Conservation (phyloP, 371 early-diverging fungal genomes). For the Lichtheimia corymbifera region DNA sequence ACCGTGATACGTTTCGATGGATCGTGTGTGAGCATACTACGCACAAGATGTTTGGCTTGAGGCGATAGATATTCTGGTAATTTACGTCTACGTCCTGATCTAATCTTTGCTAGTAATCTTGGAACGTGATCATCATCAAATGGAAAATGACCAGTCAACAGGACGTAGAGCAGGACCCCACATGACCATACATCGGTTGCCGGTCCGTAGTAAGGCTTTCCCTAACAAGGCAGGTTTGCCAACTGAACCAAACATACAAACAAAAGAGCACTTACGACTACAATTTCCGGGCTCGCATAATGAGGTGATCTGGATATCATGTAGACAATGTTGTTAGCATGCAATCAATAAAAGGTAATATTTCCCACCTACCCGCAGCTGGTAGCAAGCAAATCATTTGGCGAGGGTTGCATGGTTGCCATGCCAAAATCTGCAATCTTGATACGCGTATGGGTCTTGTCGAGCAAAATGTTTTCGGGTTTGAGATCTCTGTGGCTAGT, state of each 20-base stretch:
- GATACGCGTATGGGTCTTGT: slow-evolving; percentile 64
- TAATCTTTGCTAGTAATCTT: slow-evolving; percentile 65
- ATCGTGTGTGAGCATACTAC: slow-evolving; percentile 30
- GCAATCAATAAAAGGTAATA: not conserved
- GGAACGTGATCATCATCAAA: slow-evolving; percentile 79
- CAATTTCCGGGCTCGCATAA: slow-evolving; percentile 92
- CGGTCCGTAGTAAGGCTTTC: slow-evolving; percentile 71
- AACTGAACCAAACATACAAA: slow-evolving; percentile 76
- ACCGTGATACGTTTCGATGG: slow-evolving; percentile 43
- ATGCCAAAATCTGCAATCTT: slow-evolving; percentile 88
- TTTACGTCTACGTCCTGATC: slow-evolving; percentile 30
- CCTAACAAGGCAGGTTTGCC: slow-evolving; percentile 77
- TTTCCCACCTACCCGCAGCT: slow-evolving; percentile 65
- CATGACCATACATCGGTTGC: slow-evolving; percentile 76
- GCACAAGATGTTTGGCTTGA: slow-evolving; percentile 57
- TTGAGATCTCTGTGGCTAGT: slow-evolving; percentile 96
- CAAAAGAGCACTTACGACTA: slow-evolving; percentile 62
- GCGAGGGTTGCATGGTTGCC: slow-evolving; percentile 68
- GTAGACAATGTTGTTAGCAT: slow-evolving; percentile 36
- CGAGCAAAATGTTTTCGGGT: slow-evolving; percentile 93
- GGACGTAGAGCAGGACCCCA: slow-evolving; percentile 74
- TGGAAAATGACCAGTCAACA: slow-evolving; percentile 75
- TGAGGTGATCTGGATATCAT: slow-evolving; percentile 78
- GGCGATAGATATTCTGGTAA: slow-evolving; percentile 65
- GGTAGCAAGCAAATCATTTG: slow-evolving; percentile 66